phyloP scores from a whole-genome alignment of 345 rosid species.

The Camelina laxa region DNA sequence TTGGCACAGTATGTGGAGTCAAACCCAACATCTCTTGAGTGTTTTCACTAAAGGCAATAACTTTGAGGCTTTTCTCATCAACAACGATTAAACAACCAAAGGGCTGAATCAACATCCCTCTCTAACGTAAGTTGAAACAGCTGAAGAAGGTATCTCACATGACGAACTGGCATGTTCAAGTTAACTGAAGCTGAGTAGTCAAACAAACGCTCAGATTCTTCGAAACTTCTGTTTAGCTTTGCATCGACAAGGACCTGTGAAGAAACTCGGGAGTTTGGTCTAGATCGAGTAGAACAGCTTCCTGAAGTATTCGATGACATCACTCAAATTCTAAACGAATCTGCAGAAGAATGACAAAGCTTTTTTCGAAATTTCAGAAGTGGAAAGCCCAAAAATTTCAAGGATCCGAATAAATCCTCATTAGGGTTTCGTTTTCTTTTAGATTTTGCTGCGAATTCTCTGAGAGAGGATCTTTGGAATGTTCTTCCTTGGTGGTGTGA shows the following conservation, averaged over 20 bases:
- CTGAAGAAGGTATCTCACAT: slow-evolving; percentile 60
- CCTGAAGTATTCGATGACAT: slow-evolving; percentile 60
- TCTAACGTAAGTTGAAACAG: slow-evolving; percentile 75
- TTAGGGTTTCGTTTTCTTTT: background rate
- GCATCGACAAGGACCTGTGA: slow-evolving; percentile 82
- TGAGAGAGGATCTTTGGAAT: slow-evolving; percentile 11
- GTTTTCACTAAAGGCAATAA: slow-evolving; percentile 76
- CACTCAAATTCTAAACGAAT: slow-evolving; percentile 34
- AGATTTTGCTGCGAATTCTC: slow-evolving; percentile 8
- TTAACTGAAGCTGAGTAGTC: slow-evolving; percentile 74
- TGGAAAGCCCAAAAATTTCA: background rate
- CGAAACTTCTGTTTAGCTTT: slow-evolving; percentile 66
- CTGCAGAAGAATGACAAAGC: background rate
- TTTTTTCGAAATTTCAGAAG: background rate
- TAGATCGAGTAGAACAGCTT: slow-evolving; percentile 62
- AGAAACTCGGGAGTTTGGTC: slow-evolving; percentile 52
- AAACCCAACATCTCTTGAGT: slow-evolving; percentile 77
- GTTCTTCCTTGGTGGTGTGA: background rate
- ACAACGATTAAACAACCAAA: slow-evolving; percentile 83
- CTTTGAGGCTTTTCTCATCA: slow-evolving; percentile 60
- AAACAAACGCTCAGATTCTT: slow-evolving; percentile 61
- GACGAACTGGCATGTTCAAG: slow-evolving; percentile 61
- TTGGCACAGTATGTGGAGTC: slow-evolving; percentile 76
- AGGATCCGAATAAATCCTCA: background rate
- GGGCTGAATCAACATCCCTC: slow-evolving; percentile 75